A percentile compares a stretch with the other conserved stretches of the same genome.
phyloP scores from a whole-genome alignment of 2,329 filamentous ascomycete species.

The Aspergillus sp. region DNA sequence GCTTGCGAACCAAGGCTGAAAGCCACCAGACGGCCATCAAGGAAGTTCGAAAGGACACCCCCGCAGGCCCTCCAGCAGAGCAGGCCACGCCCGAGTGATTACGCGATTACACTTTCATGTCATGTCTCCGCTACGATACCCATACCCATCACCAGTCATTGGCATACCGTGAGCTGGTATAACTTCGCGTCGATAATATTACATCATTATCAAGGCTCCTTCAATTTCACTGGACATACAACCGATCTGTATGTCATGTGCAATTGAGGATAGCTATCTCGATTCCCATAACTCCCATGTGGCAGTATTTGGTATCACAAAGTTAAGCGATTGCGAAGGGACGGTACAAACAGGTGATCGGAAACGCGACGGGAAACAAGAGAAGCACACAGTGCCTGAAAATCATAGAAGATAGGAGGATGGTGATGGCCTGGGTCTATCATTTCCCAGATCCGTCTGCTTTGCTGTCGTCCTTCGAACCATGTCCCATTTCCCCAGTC shows the following conservation, averaged over 20 bases:
- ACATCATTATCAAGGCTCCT: background rate
- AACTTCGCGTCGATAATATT: no score
- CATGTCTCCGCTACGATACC: no score
- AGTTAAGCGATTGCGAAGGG: conserved; percentile 2
- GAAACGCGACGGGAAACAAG: no score
- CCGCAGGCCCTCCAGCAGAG: conserved; percentile 13
- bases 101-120: background rate
- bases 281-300: conserved; percentile 1
- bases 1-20: no score
- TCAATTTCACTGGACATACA: background rate
- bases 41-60: conserved; percentile 35
- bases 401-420: conserved; percentile 1
- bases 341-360: conserved; percentile 1
- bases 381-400: conserved; percentile 1
- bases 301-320: conserved; percentile 16
- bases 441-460: conserved; percentile 18
- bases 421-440: conserved; percentile 2
- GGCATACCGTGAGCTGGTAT: no score
- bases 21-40: conserved; percentile 37
- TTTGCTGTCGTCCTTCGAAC: conserved; percentile 18
- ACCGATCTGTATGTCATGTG: conserved; percentile 1
- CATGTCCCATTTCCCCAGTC: conserved; percentile 29
- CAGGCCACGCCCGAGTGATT: conserved; percentile 9
- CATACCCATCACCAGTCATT: no score
- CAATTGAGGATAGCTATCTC: background rate